A percentile compares a stretch with the other conserved stretches of the same genome.
Evolutionary conservation across 768 basidiomycete species (phyloP).

Genomic region (Omphalotus guepiniiformis): DNA sequence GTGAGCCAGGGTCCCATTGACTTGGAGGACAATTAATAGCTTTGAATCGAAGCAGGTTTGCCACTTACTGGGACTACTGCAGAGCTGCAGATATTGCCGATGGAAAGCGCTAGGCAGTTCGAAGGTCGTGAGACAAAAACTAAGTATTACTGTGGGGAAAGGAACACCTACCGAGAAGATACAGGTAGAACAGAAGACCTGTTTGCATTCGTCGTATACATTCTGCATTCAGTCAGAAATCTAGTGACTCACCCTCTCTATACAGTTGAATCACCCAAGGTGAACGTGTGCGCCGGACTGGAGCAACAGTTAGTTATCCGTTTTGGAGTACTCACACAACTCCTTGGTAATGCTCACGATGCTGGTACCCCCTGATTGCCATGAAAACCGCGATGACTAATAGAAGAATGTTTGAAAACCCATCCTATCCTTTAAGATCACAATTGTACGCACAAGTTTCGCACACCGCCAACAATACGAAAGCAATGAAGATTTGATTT

Average conservation of each 20-base stretch:
- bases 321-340: background rate
- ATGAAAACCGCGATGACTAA: conserved; percentile 37
- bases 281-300: conserved; percentile 32
- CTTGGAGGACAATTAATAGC: background rate
- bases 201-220: background rate
- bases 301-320: background rate
- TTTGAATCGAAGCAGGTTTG: background rate
- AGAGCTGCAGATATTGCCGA: conserved; percentile 37
- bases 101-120: conserved; percentile 25
- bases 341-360: conserved; percentile 30
- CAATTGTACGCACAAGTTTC: conserved; percentile 37
- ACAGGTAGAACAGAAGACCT: conserved; percentile 39
- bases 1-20: background rate
- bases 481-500: conserved; percentile 33
- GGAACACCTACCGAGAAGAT: conserved; percentile 28
- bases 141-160: no score
- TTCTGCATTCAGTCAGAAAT: background rate
- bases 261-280: conserved; percentile 36
- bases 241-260: conserved; percentile 28
- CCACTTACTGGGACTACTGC: conserved; percentile 31
- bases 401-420: background rate
- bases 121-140: background rate
- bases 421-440: background rate
- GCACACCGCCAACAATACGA: conserved; percentile 31
- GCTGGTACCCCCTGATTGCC: conserved; percentile 30